phyloP scores from a whole-genome alignment of 805 yeast genomes.

The Kodamaea restingae region DNA sequence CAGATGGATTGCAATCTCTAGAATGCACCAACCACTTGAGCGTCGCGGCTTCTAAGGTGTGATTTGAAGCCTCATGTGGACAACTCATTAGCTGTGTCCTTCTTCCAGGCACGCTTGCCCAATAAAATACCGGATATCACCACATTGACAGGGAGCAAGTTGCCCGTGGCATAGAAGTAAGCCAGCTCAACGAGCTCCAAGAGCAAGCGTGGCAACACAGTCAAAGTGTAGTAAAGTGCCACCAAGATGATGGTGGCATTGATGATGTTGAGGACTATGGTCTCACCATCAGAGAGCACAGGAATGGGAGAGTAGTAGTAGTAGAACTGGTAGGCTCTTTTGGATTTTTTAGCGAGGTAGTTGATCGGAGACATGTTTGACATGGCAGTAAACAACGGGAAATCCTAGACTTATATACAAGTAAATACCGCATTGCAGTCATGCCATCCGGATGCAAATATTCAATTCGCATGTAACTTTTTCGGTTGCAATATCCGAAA shows the following conservation, averaged over 20 bases:
- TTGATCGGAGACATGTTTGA: neutral
- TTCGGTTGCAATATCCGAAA: neutral
- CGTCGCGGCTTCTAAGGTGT: too few relatives aligned
- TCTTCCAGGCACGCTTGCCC: slow-evolving; percentile 8
- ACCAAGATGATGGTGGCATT: slow-evolving; percentile 12
- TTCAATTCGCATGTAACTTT: too few relatives aligned
- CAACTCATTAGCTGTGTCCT: slow-evolving; percentile 2
- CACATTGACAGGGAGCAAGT: slow-evolving; percentile 11
- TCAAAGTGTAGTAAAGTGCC: slow-evolving; percentile 14
- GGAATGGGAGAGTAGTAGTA: slow-evolving; percentile 27
- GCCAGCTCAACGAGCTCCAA: slow-evolving; percentile 11
- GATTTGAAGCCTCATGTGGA: neutral
- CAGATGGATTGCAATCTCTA: too few relatives aligned
- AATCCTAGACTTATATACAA: neutral
- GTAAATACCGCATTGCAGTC: neutral
- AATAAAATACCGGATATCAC: slow-evolving; percentile 8
- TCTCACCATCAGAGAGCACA: slow-evolving; percentile 24
- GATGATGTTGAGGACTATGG: slow-evolving; percentile 16
- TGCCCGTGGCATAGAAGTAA: slow-evolving; percentile 18
- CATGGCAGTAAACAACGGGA: neutral
- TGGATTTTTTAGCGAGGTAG: slow-evolving; percentile 24
- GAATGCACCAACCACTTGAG: too few relatives aligned
- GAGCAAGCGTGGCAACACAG: slow-evolving; percentile 2
- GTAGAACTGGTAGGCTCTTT: slow-evolving; percentile 18
- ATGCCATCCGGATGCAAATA: neutral